Conservation (phyloP, 139 green algal species). For the Chlorella sp. region DNA sequence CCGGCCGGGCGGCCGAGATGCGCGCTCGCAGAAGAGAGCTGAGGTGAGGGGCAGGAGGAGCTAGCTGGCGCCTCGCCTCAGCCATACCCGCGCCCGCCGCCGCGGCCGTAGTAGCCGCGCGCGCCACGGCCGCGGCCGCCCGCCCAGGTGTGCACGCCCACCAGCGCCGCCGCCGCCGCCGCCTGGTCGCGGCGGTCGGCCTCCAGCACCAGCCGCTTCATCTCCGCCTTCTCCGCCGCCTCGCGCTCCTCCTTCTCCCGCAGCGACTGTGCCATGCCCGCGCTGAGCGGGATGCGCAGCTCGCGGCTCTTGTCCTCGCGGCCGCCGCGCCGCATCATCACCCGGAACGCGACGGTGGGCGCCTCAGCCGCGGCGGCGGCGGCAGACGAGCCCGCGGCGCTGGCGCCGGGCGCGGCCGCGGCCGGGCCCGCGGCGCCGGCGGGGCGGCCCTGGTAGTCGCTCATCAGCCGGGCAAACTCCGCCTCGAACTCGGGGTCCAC, state of each 20-base stretch:
- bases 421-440: not conserved
- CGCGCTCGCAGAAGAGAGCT: too few species aligned
- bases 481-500: conserved; percentile 77
- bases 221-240: conserved; percentile 67
- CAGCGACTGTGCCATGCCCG: conserved; percentile 10
- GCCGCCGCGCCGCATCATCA: conserved; percentile 48
- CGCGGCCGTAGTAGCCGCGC: not conserved
- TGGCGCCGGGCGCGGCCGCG: not conserved
- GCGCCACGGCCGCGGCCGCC: not conserved
- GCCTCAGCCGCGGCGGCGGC: not conserved
- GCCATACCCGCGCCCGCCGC: too few species aligned
- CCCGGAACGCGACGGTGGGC: conserved; percentile 26
- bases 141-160: not conserved
- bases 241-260: conserved; percentile 17
- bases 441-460: conserved; percentile 17
- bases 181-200: conserved; percentile 28
- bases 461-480: conserved; percentile 61
- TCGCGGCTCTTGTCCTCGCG: conserved; percentile 39
- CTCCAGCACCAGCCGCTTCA: conserved; percentile 83
- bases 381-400: not conserved
- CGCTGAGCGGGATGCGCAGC: conserved; percentile 29
- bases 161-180: not conserved
- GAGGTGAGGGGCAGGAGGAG: too few species aligned
- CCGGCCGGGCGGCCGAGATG: too few species aligned
- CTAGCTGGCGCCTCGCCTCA: too few species aligned